phyloP scores from a whole-genome alignment of 441 rosid genomes.

The Erodium trifolium region DNA sequence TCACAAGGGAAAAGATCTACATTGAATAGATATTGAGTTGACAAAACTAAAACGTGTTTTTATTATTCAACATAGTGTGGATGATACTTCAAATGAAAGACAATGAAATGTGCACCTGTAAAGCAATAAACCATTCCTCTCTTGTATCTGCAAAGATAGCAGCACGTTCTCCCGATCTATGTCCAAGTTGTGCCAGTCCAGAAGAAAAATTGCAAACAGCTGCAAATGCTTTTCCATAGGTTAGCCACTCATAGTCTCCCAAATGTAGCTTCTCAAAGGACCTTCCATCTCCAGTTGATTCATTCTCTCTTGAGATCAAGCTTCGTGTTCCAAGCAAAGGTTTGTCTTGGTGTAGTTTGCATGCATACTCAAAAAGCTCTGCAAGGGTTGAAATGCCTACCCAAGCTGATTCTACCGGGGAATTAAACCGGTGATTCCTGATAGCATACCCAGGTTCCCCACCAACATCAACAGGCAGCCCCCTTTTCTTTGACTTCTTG shows the following conservation, averaged over 20 bases:
- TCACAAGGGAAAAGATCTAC: background rate
- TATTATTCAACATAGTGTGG: background rate
- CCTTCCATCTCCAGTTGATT: conserved; percentile 54
- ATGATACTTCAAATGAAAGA: background rate
- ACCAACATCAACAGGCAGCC: conserved; percentile 68
- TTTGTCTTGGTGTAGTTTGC: conserved; percentile 46
- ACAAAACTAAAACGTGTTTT: background rate
- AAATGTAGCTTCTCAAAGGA: conserved; percentile 86
- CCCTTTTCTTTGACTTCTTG: conserved; percentile 60
- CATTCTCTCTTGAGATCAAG: conserved; percentile 58
- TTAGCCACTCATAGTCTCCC: conserved; percentile 87
- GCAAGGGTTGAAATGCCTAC: conserved; percentile 74
- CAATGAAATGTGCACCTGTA: conserved; percentile 54
- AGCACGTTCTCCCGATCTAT: conserved; percentile 59
- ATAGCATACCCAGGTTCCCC: conserved; percentile 76
- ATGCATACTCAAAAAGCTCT: conserved; percentile 76
- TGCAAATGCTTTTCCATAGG: conserved; percentile 55
- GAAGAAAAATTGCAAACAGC: conserved; percentile 68
- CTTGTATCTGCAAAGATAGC: conserved; percentile 96
- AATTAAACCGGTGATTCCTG: conserved; percentile 46
- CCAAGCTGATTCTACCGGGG: conserved; percentile 66
- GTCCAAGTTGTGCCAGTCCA: conserved; percentile 73
- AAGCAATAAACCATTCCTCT: conserved; percentile 92
- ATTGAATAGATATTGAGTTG: background rate
- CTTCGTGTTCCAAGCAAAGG: conserved; percentile 68